phyloP scores from a whole-genome alignment of 192 early-diverging fungal genomes.

The Podila verticillata region DNA sequence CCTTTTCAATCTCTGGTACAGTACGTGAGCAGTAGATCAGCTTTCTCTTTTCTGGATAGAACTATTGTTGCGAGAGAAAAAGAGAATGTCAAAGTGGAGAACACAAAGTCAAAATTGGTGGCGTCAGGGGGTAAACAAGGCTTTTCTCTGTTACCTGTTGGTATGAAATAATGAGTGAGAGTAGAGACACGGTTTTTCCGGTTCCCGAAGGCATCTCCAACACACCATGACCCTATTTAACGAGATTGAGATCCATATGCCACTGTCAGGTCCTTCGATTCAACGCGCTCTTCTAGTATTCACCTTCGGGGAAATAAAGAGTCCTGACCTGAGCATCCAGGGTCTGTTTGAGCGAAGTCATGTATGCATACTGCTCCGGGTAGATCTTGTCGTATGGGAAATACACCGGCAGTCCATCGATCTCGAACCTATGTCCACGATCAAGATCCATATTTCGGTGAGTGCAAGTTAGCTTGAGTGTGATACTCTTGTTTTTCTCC shows the following conservation, averaged over 20 bases:
- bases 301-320: neutral
- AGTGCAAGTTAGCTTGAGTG: neutral
- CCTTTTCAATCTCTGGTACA: conserved; percentile 99
- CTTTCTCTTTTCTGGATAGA: conserved; percentile 92
- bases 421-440: conserved; percentile 65
- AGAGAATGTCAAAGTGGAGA: neutral
- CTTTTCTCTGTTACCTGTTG: conserved; percentile 70
- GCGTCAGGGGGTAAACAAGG: conserved; percentile 13
- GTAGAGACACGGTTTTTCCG: conserved; percentile 95
- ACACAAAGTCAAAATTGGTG: conserved; percentile 25
- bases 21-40: conserved; percentile 99
- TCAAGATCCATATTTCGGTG: no score
- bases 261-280: neutral
- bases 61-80: conserved; percentile 42
- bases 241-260: conserved; percentile 3
- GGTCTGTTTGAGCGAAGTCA: conserved; percentile 93
- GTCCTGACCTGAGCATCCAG: conserved; percentile 82
- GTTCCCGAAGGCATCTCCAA: conserved; percentile 99
- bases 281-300: neutral
- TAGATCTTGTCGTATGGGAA: conserved; percentile 99
- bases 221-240: conserved; percentile 86
- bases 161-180: conserved; percentile 96
- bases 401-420: conserved; percentile 90
- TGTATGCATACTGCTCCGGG: conserved; percentile 99
- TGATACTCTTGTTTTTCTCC: no score